Evolutionary conservation across 1,139 yeast species (phyloP), one percentile per base, ranked within the genome.

Genomic region (Hemisphaericaspora subhashii): DNA sequence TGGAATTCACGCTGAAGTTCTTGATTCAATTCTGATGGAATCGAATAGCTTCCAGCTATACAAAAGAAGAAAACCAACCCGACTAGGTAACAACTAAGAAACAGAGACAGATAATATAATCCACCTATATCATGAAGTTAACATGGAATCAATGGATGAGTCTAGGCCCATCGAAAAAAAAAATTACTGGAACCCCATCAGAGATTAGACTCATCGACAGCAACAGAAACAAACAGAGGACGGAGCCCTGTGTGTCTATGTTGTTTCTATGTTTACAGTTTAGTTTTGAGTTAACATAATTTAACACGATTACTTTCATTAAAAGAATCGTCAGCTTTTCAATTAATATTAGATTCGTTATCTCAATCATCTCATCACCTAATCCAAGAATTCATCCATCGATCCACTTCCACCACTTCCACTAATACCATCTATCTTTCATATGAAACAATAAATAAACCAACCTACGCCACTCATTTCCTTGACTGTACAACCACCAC

Each of bases 281-380:
- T n/a, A n/a, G n/a, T n/a, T n/a, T n/a, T n/a, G n/a, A n/a, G n/a
- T n/a, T n/a, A n/a, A n/a, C n/a, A n/a, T n/a, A n/a, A n/a, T n/a
- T n/a, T n/a, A n/a, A n/a, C n/a, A n/a, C 64, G 97, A 43, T 63
- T 87, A 7, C 62, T 90, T 9, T 65, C 81, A 2, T 64, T 86
- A 35, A 83, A 82, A 47, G 97, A 90, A 52, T 65, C 64, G 14
- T 75, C 94, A 0, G 94, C 95, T 0, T 77, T 90, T 43, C 62
- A 87, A 11, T 66, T 90, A 5, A 66, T 84, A 3, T 59, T 78
- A 10, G 98, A 90, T 56, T 72, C 86, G 0, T 60, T 88, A 13
- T 68, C 77, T 0, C 97, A 90, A 57, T 77, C 92, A 0, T 76
- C 89, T 0, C 53, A 64, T 31, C 55, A 66, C 41, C 58, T 90